Evolutionary conservation across 768 basidiomycete genomes (phyloP).

Genomic region (Tephrocybe sp.): DNA sequence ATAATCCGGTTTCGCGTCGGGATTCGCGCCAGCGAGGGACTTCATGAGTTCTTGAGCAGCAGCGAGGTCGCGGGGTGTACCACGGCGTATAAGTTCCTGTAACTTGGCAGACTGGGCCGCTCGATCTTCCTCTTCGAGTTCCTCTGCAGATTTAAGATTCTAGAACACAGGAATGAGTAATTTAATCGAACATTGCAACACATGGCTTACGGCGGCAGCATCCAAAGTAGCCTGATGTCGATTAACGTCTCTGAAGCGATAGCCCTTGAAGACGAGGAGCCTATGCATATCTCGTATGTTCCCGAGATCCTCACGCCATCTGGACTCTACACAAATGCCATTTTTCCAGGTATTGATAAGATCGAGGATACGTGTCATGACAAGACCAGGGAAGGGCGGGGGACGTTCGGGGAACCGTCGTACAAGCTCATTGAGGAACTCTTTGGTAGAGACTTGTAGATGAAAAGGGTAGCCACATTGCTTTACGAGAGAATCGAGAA

Average conservation of each 20-base stretch:
- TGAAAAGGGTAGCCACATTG: constrained; percentile 97
- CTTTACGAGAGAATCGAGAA: constrained; percentile 90
- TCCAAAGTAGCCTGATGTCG: constrained; percentile 31
- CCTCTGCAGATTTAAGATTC: constrained; percentile 93
- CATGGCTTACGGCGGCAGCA: constrained; percentile 39
- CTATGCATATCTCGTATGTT: constrained; percentile 99
- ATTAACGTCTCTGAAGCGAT: constrained; percentile 62
- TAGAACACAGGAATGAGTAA: constrained; percentile 23
- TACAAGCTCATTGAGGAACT: constrained; percentile 97
- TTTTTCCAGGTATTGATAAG: constrained; percentile 95
- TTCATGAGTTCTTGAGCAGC: constrained; percentile 99
- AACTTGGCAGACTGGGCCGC: constrained; percentile 95
- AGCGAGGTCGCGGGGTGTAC: constrained; percentile 91
- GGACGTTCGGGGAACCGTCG: constrained; percentile 97
- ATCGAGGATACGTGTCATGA: constrained; percentile 93
- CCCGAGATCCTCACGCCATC: constrained; percentile 95
- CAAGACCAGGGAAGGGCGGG: constrained; percentile 89
- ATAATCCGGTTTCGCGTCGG: constrained; percentile 93
- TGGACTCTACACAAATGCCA: constrained; percentile 80
- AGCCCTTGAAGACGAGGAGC: constrained; percentile 90
- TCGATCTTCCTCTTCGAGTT: constrained; percentile 93
- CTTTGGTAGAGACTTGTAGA: constrained; percentile 95
- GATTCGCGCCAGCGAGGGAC: constrained; percentile 88
- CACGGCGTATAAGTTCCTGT: constrained; percentile 96
- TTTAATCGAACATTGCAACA: neutral